These are phyloP conservation scores for Termitomyces sp. DNA, from an alignment of 768 basidiomycete species.

Conservation along the genomic window DNA sequence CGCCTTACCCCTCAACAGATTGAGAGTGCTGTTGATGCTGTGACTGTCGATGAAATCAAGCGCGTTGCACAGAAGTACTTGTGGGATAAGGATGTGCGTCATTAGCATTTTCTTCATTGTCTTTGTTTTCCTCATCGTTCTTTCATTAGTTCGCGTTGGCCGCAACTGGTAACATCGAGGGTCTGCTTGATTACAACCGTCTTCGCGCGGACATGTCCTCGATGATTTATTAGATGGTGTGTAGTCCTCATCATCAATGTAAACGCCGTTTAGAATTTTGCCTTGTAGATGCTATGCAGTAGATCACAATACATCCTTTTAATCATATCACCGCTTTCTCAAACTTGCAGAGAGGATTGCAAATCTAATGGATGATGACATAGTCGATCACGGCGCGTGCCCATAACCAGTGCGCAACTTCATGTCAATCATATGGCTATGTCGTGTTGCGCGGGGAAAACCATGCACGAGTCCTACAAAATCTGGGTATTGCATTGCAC, in stretches of 20 bases:
- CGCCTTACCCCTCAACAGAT: constrained; percentile 91
- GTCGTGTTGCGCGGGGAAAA: neutral
- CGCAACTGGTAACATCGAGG: constrained; percentile 86
- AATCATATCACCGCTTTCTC: neutral
- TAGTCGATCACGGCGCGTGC: too few relatives aligned
- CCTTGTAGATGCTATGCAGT: constrained; percentile 4
- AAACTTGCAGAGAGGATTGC: neutral
- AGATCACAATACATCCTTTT: constrained; percentile 10
- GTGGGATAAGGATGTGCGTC: constrained; percentile 89
- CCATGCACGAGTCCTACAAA: neutral
- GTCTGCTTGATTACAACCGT: constrained; percentile 92
- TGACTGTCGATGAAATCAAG: constrained; percentile 84
- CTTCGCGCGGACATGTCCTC: constrained; percentile 80
- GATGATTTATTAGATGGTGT: constrained; percentile 55
- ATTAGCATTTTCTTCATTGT: neutral
- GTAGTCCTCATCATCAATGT: neutral
- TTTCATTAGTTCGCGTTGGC: constrained; percentile 67
- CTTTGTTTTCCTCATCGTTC: constrained; percentile 7
- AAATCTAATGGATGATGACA: neutral
- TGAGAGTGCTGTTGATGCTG: constrained; percentile 87
- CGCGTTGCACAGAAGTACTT: constrained; percentile 94
- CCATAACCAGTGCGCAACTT: neutral
- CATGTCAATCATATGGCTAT: neutral
- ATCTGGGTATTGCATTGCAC: neutral
- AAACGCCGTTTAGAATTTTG: neutral